Base-by-base conservation (phyloP, 2,329 filamentous ascomycete species). In the Pseudocercospora crystallina region DNA sequence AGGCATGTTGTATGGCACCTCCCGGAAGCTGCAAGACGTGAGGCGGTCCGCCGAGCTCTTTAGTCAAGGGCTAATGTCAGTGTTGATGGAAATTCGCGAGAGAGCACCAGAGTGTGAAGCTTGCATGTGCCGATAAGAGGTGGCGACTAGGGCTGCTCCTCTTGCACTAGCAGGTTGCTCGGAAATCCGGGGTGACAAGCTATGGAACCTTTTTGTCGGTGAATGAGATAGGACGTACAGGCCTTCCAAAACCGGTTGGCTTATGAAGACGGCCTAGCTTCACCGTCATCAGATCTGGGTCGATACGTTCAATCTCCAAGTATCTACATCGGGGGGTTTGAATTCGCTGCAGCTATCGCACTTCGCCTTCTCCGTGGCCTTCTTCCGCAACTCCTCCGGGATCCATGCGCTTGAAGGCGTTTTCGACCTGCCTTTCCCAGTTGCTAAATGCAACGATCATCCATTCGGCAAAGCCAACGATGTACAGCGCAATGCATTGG, bases 391-490 rank as follows among this genome's bases (percentile, higher is more conserved):
- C 63, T 8, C 75, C 73, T 33, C 66, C 69, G 2, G 66, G 58
- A 62, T 90, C 86, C 75, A 92, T 83, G 51, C 89, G 77, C 49
- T 81, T 77, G 65, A 90, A 84, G 0, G 87, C 88, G 61, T 81
- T 85, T 48, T 79, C 70, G 26, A 91, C 87, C 70, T 92, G 84
- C 49, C 76, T 71, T 1, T 89, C 80, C 89, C 89, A 95, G 59
- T 89, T 78, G 66, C 87, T 90, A 68, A 84, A 77, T 1, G 82
- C 84, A 20, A 95, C 87, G 63, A 95, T 86, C 2, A 79, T 71
- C 90, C 90, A 95, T 66, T 95, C 88, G 9, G 88, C 66, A 1
- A 78, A 74, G 2, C 90, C 90, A 0, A 95, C 90, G 15, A 94
- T 73, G 65, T 90, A 95, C 30, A 95, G 69, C 0, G 87, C 87